phyloP scores from a whole-genome alignment of 2,329 filamentous ascomycete species.

The Colletotrichum sojae region DNA sequence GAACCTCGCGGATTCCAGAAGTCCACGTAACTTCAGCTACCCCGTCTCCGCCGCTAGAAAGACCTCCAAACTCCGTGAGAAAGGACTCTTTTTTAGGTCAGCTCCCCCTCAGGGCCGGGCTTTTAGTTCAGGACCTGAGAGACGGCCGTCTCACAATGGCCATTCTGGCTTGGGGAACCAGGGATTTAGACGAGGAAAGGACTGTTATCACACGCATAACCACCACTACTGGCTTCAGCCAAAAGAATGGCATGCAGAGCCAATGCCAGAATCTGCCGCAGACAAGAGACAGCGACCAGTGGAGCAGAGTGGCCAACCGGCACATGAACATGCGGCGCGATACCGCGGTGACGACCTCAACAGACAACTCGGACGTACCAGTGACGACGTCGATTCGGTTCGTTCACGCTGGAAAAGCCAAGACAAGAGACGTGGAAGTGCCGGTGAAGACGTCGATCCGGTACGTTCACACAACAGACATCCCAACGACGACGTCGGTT shows the following conservation, averaged over 20 bases:
- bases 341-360: constrained; percentile 33
- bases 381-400: background rate
- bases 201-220: constrained; percentile 72
- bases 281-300: constrained; percentile 21
- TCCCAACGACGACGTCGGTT: too few species aligned
- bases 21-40: background rate
- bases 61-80: background rate
- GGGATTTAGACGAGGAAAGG: constrained; percentile 39
- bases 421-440: too few species aligned
- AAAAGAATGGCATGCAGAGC: constrained; percentile 29
- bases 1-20: background rate
- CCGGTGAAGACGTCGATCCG: too few species aligned
- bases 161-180: background rate
- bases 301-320: constrained; percentile 27
- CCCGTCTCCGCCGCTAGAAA: background rate
- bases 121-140: background rate
- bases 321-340: constrained; percentile 18
- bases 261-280: constrained; percentile 2
- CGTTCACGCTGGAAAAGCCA: background rate
- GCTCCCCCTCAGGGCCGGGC: constrained; percentile 30
- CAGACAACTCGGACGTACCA: background rate
- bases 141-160: constrained; percentile 1
- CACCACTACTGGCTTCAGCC: constrained; percentile 72
- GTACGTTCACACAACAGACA: too few species aligned
- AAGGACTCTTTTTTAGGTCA: constrained; percentile 43